A percentile compares a stretch with the other conserved stretches of the same genome.
phyloP scores from a whole-genome alignment of 164 flowering plant genomes.

The Saururus chinensis region DNA sequence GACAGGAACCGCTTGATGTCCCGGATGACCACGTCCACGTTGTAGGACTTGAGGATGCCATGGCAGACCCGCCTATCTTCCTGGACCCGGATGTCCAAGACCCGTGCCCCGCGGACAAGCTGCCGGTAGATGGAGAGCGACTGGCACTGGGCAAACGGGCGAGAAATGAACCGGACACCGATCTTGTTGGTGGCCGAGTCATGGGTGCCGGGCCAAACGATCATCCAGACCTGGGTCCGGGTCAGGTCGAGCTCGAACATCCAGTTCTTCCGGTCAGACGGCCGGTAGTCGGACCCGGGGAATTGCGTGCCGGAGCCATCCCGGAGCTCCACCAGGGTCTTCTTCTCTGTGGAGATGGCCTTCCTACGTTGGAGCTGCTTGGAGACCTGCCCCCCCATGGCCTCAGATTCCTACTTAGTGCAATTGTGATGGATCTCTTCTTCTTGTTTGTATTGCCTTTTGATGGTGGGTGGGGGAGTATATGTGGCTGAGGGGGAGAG shows the following conservation, averaged over 20 bases:
- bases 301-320: constrained; percentile 31
- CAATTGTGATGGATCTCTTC: too few relatives aligned
- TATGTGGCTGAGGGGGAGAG: background rate
- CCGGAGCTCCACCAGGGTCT: constrained; percentile 34
- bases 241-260: constrained; percentile 54
- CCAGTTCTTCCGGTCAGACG: constrained; percentile 71
- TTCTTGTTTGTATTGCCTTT: constrained; percentile 6
- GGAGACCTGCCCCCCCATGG: constrained; percentile 62
- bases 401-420: constrained; percentile 1
- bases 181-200: constrained; percentile 88
- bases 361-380: constrained; percentile 54
- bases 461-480: background rate
- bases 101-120: constrained; percentile 51
- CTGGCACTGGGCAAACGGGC: constrained; percentile 91
- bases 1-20: constrained; percentile 64
- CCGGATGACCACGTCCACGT: constrained; percentile 58
- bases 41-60: constrained; percentile 59
- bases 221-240: constrained; percentile 36
- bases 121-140: constrained; percentile 63
- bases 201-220: constrained; percentile 96
- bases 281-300: constrained; percentile 59
- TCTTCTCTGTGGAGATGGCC: constrained; percentile 46
- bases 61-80: constrained; percentile 79
- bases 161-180: constrained; percentile 49
- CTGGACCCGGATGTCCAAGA: constrained; percentile 70